Percentiles rank a stretch among this genome's conserved stretches.
Evolutionary conservation across 169 alveolate genomes (phyloP).

Genomic region (Toxoplasma gondii): DNA sequence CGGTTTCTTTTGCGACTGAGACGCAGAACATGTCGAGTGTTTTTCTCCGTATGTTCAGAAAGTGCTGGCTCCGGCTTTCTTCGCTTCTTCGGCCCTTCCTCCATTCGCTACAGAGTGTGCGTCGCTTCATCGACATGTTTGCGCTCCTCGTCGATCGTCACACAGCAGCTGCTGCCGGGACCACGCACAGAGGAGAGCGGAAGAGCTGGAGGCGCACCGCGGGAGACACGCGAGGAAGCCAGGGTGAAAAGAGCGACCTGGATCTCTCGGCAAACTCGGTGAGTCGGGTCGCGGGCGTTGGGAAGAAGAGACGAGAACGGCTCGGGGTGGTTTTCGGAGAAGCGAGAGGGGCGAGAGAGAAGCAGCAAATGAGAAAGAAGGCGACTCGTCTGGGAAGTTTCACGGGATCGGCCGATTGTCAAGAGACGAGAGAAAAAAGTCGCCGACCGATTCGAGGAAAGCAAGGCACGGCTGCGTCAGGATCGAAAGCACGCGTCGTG

Average conservation of each 20-base stretch:
- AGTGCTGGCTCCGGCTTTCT: conserved; percentile 64
- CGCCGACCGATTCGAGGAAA: background rate
- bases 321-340: too few species aligned
- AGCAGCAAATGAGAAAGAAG: too few species aligned
- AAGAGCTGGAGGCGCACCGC: background rate
- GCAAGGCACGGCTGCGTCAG: background rate
- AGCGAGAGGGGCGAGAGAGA: background rate
- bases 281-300: background rate
- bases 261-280: background rate
- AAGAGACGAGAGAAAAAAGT: background rate
- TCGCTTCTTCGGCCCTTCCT: conserved; percentile 55
- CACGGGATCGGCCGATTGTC: too few species aligned
- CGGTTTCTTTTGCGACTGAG: too few species aligned
- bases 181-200: background rate
- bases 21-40: too few species aligned
- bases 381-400: too few species aligned
- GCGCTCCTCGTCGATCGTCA: background rate
- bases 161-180: background rate
- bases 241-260: background rate
- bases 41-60: background rate
- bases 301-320: background rate
- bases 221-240: background rate
- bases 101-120: background rate
- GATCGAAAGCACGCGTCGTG: too few species aligned
- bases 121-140: conserved; percentile 33